A percentile compares a stretch with the other conserved stretches of the same genome.
These are phyloP conservation scores for Aquilaria agallochum DNA, from an alignment of 441 rosid genomes.

Conservation along the genomic window DNA sequence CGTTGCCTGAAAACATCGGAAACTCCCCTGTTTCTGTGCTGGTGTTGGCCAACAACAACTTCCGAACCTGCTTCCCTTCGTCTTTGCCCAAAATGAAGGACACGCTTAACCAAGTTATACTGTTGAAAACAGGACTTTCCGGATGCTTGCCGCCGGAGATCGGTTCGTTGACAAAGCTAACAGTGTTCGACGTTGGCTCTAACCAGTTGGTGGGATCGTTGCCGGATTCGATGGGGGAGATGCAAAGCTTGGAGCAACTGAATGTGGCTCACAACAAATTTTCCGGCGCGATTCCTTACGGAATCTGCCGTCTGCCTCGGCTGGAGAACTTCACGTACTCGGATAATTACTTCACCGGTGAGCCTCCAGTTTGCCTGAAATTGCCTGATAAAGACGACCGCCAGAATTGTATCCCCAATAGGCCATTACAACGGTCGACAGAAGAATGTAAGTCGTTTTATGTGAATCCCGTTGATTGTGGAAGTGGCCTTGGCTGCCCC, in stretches of 20 bases:
- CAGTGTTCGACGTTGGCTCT: slow-evolving; percentile 66
- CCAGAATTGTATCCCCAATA: slow-evolving; percentile 51
- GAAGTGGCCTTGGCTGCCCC: slow-evolving; percentile 39
- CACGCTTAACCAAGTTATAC: slow-evolving; percentile 48
- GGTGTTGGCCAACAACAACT: slow-evolving; percentile 61
- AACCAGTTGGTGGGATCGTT: slow-evolving; percentile 65
- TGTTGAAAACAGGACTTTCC: slow-evolving; percentile 43
- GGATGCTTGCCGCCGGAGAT: slow-evolving; percentile 67
- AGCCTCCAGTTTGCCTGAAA: slow-evolving; percentile 54
- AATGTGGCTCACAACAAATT: slow-evolving; percentile 62
- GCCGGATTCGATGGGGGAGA: slow-evolving; percentile 56
- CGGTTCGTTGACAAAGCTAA: slow-evolving; percentile 44
- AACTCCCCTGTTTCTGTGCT: slow-evolving; percentile 78
- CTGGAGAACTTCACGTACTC: slow-evolving; percentile 81
- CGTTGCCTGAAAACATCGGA: slow-evolving; percentile 63
- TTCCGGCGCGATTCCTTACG: slow-evolving; percentile 58
- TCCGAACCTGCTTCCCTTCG: slow-evolving; percentile 60
- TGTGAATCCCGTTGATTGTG: slow-evolving; percentile 50
- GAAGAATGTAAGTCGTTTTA: slow-evolving; percentile 55
- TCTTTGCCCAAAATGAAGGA: slow-evolving; percentile 51
- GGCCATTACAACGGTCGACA: slow-evolving; percentile 57
- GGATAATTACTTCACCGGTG: slow-evolving; percentile 54
- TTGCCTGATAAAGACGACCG: slow-evolving; percentile 49
- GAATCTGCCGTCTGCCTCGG: slow-evolving; percentile 56
- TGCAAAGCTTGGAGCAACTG: slow-evolving; percentile 73